Conservation (phyloP, 139 green algal genomes). For the Deuterostichococcus epilithicus region DNA sequence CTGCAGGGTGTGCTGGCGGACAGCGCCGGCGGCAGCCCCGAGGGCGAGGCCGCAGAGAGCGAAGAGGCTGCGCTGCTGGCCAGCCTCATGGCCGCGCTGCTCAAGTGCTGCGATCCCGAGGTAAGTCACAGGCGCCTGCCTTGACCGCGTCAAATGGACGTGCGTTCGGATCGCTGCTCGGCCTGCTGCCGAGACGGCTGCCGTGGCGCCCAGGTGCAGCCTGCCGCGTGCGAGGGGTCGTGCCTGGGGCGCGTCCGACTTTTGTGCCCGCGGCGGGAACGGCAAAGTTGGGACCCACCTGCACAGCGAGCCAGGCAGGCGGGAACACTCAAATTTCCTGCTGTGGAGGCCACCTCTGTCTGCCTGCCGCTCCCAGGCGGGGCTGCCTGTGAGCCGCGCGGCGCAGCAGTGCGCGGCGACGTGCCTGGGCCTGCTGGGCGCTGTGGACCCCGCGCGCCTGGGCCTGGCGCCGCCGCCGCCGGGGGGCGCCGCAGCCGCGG, state of each 20-base stretch:
- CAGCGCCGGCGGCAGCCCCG: neutral
- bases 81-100: slow-evolving; percentile 52
- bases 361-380: too few relatives aligned
- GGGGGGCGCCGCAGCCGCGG: slow-evolving; percentile 4
- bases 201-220: too few relatives aligned
- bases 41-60: neutral
- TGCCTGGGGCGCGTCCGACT: too few relatives aligned
- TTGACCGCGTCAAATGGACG: too few relatives aligned
- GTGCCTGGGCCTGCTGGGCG: slow-evolving; percentile 77
- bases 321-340: too few relatives aligned
- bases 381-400: slow-evolving; percentile 3
- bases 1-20: slow-evolving; percentile 28
- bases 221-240: too few relatives aligned
- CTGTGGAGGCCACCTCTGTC: too few relatives aligned
- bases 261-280: too few relatives aligned
- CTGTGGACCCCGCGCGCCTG: slow-evolving; percentile 69
- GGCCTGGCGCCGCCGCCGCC: slow-evolving; percentile 23
- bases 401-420: slow-evolving; percentile 58
- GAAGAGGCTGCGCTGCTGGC: slow-evolving; percentile 34
- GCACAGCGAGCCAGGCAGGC: too few relatives aligned
- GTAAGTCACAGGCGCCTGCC: neutral
- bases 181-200: too few relatives aligned
- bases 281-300: too few relatives aligned
- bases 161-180: too few relatives aligned
- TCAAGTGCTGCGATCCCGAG: slow-evolving; percentile 66